Evolutionary conservation across 2,329 filamentous ascomycete genomes (phyloP).

Genomic region (Botryotinia calthae): DNA sequence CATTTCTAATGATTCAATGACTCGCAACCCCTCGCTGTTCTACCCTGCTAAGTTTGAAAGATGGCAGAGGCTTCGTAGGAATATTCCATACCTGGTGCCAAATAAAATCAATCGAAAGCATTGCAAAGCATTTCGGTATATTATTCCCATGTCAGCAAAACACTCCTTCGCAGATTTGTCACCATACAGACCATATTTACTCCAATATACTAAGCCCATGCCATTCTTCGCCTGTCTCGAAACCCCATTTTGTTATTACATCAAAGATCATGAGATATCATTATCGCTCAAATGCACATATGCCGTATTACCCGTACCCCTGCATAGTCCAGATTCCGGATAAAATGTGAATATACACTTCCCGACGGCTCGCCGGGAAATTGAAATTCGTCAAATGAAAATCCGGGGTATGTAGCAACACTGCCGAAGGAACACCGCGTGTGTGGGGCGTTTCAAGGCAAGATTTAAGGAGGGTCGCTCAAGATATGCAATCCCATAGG

Average conservation of each 20-base stretch:
- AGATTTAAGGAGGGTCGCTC: constrained; percentile 1
- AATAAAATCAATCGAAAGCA: not conserved
- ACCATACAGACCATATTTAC: not conserved
- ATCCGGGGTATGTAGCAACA: constrained; percentile 16
- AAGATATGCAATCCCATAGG: constrained; percentile 4
- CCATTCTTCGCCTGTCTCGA: not conserved
- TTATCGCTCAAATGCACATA: not conserved
- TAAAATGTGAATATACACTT: constrained; percentile 3
- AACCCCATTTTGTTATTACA: not conserved
- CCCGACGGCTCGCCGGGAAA: constrained; percentile 27
- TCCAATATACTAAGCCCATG: not conserved
- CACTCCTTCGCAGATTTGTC: not conserved
- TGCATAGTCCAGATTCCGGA: constrained; percentile 11
- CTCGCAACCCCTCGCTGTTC: not conserved
- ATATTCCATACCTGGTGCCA: not conserved
- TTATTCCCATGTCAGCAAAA: not conserved
- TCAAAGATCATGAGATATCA: not conserved
- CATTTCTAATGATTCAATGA: not conserved
- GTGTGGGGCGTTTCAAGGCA: constrained; percentile 2
- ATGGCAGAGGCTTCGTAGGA: not conserved
- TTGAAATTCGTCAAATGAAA: constrained; percentile 20
- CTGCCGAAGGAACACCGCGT: not conserved
- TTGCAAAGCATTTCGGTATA: not conserved
- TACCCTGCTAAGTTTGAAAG: not conserved
- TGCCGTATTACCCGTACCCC: not conserved